Conservation (phyloP, 768 basidiomycete genomes). For the Multifurca ochricompacta region DNA sequence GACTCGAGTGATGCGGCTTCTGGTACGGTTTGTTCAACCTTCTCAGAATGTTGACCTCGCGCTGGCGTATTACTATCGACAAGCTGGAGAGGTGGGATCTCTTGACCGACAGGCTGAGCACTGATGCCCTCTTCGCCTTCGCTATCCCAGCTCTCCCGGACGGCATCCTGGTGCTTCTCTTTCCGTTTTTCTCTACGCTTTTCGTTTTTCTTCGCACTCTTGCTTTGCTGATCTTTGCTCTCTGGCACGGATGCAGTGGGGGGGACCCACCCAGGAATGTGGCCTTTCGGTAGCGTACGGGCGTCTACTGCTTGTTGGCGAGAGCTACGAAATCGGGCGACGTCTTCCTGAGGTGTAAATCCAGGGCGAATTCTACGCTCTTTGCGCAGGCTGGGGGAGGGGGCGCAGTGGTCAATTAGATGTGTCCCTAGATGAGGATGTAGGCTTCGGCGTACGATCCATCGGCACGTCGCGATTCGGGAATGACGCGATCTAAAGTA, state of each 20-base stretch:
- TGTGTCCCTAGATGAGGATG: background rate
- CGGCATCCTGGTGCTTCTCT: constrained; percentile 52
- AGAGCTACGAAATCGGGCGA: constrained; percentile 74
- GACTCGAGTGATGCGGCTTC: constrained; percentile 15
- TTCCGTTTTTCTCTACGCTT: constrained; percentile 75
- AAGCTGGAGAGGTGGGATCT: background rate
- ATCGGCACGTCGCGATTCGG: constrained; percentile 73
- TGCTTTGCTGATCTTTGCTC: constrained; percentile 31
- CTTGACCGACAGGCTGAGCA: constrained; percentile 10
- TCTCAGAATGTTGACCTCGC: constrained; percentile 22
- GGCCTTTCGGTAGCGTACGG: constrained; percentile 61
- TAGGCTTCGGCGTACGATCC: constrained; percentile 57
- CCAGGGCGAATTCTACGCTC: constrained; percentile 86
- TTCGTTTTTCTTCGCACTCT: constrained; percentile 66
- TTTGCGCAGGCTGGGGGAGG: constrained; percentile 61
- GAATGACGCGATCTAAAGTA: constrained; percentile 83
- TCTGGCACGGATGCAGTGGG: constrained; percentile 42
- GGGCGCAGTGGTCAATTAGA: constrained; percentile 3
- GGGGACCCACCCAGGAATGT: constrained; percentile 65
- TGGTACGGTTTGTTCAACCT: constrained; percentile 2
- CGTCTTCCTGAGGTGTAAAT: constrained; percentile 91
- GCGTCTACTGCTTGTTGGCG: constrained; percentile 68
- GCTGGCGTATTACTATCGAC: background rate
- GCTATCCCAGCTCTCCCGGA: constrained; percentile 77
- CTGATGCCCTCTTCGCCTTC: constrained; percentile 45